Evolutionary conservation across 371 early-diverging fungal species (phyloP), one percentile per base, ranked within the genome.

Genomic region (Dentiscutata heterogama): DNA sequence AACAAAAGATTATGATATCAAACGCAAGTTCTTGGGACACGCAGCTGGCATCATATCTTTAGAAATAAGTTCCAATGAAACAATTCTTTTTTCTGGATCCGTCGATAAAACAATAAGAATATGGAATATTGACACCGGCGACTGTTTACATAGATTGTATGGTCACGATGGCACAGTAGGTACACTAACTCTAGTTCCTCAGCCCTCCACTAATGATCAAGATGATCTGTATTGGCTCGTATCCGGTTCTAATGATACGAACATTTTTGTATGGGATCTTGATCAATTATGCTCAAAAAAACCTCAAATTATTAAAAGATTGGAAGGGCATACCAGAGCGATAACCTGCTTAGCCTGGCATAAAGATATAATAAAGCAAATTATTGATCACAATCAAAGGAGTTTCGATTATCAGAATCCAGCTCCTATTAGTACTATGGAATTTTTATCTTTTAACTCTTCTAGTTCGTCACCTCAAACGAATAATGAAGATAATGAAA

Each of bases 231-330:
- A 92, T 81, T 88, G 90, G 10, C 94, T 98, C 53, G 95, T 97
- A 0, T 96, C 97, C 3, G 99, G 98, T 14, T 96, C 96, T 29
- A 94, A 96, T 85, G 99, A 99, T 87, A 91, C 94, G 83, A 94
- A 96, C 18, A 96, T 99, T 83, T 93, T 94, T 82, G 87, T 99
- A 16, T 99, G 99, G 99, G 93, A 97, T 83, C 93, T 95, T 7
- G 46, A 70, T 39, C 70, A 70, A 42, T 22, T n/a, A 13, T 70
- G 39, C 31, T 20, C 5, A 39, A 75, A 54, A 27, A 70, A 75
- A 39, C 75, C 75, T 53, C 58, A 56, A 35, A 75, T 75, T 18
- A 8, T 56, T 22, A 22, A 58, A 31, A 29, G 58, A 11, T 22
- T 75, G 27, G 58, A 58, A 54, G 75, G 75, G 8, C 56, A 75